Evolutionary conservation across 2,329 filamentous ascomycete genomes (phyloP), one percentile per base, ranked within the genome.

Genomic region (Penicillium sp.): DNA sequence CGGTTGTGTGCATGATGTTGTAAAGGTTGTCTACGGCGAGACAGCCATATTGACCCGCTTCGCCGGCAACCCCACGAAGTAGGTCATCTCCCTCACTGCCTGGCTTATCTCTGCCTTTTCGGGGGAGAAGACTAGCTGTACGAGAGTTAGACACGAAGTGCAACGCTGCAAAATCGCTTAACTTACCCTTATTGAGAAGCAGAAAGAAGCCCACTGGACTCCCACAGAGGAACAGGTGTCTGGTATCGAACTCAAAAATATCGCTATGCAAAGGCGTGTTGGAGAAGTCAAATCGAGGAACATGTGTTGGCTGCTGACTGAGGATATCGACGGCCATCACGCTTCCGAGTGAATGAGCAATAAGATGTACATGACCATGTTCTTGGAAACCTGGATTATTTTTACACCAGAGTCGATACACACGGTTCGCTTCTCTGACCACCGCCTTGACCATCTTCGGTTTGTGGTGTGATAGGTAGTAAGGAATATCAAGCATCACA

Each of bases 401-500:
- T 43, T 83, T 82, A 67, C 92, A 97, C 94, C 94, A 99, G 1
- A 97, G 81, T 16, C 89, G 84, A 70, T 96, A 97, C n/a, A 99
- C 90, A 5, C 93, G 84, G 67, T 99, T 99, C 7, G 94, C 93
- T 75, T 99, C 94, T 55, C 82, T 83, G 38, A 96, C 87, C 44
- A 97, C 86, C 1, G 94, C 92, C 40, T 87, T 82, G 47, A 96
- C 89, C 92, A 99, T 97, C 72, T 91, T 96, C 4, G 87, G 84
- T 67, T 97, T 96, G 74, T 97, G 93, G 55, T 95, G 89, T 0
- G 93, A 97, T 75, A 99, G 87, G 75, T 97, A 99, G 70, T 96
- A 97, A 0, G 94, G 94, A 46, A 99, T 93, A 70, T 99, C 94
- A 46, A 97, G 87, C 91, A 99, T 97, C 64, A 99, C 91, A 70